phyloP scores from a whole-genome alignment of 2,329 filamentous ascomycete genomes.

The Aspergillus phoenicis region DNA sequence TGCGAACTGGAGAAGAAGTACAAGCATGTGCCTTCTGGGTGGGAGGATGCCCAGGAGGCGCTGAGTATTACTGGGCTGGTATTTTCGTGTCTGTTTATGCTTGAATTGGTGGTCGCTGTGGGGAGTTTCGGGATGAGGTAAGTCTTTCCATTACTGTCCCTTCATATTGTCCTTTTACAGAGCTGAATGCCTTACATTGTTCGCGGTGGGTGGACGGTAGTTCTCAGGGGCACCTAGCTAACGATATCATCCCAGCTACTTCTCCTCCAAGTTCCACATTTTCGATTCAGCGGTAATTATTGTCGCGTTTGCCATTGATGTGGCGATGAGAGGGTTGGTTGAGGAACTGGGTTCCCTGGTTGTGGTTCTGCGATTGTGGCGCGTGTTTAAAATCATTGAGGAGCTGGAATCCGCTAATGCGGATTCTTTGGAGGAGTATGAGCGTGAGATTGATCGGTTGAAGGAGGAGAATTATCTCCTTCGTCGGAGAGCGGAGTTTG shows the following conservation, averaged over 20 bases:
- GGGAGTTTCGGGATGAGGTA: not conserved
- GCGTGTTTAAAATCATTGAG: constrained; percentile 71
- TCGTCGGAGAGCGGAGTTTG: not conserved
- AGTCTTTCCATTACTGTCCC: not conserved
- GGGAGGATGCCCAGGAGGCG: not conserved
- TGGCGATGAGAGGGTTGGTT: not conserved
- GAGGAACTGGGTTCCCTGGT: constrained; percentile 55
- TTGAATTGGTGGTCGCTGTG: not conserved
- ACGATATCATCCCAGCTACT: not conserved
- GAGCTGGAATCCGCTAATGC: constrained; percentile 66
- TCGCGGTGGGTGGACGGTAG: too few species aligned
- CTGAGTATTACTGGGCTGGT: not conserved
- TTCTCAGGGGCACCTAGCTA: not conserved
- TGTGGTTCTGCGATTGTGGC: constrained; percentile 67
- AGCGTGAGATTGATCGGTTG: not conserved
- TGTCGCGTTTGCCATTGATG: not conserved
- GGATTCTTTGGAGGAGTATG: constrained; percentile 62
- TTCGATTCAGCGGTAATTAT: not conserved
- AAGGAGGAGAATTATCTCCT: not conserved
- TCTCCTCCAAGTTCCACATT: not conserved
- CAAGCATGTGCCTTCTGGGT: not conserved
- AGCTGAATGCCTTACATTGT: not conserved
- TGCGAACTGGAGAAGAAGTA: not conserved
- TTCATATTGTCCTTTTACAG: not conserved
- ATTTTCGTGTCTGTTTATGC: not conserved